Base-by-base conservation (phyloP, 495 filamentous ascomycete genomes). In the Antarctomyces pellizariae region DNA sequence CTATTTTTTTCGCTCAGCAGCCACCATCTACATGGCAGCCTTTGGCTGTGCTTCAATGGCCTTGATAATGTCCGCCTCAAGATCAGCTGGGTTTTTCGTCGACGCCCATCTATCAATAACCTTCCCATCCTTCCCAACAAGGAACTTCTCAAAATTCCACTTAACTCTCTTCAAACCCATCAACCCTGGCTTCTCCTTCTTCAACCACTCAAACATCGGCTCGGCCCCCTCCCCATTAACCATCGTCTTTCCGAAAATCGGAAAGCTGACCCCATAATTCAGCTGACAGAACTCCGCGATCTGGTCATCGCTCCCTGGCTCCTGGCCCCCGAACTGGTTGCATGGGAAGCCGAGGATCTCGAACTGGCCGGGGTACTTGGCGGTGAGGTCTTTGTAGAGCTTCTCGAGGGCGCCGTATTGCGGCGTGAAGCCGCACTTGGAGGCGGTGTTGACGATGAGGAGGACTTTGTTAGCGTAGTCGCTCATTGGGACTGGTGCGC, bases 61-160 rank as follows among this genome's bases (percentile, higher is more conserved):
- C 45, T 71, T 61, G 42, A 82, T 42, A 42, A 97, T 84, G 2
- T 50, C 43, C 24, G 49, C 49, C 62, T 83, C 69, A 45, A 97
- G 44, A 18, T 45, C 51, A 56, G 79, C 77, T 0, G 86, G 86
- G 64, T 80, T 91, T 7, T 73, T 77, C 7, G 66, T 67, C 42
- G 74, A 79, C 15, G 75, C 75, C 75, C 78, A 95, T 24, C 86
- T 49, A 4, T 52, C 56, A 42, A 68, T 74, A 15, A 93, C 82
- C 49, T 71, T 60, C 2, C 84, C 84, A 46, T 92, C 78, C 29
- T 61, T 59, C n/a, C 67, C 70, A 30, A 95, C 57, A 36, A 97
- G 51, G 48, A 91, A 95, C 63, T 97, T 97, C 59, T 97, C 89
- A 50, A 90, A 89, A 47, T 84, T 91, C 79, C 83, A 92, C 72